Base-by-base conservation (phyloP, 2,329 filamentous ascomycete species). In the Fusarium austroafricanum region DNA sequence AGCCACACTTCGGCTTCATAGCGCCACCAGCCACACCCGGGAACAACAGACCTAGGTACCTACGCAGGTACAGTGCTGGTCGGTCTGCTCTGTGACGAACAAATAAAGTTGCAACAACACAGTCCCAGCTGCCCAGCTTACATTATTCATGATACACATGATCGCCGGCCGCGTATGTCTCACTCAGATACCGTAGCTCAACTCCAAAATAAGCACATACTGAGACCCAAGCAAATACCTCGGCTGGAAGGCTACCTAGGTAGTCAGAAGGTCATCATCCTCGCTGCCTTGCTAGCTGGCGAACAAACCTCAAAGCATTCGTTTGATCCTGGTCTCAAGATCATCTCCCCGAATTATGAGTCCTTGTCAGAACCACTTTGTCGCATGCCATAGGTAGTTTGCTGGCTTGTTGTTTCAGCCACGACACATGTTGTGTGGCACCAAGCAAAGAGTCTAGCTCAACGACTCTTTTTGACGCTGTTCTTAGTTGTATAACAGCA, bases 351-450 rank as follows among this genome's bases (percentile, higher is more conserved):
- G 44, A 64, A 35, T 40, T 40, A 58, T 59, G 38, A 52, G 40
- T 45, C 61, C 60, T 40, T 64, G 60, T 47, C 29, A 33, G 52
- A 33, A 26, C 29, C 52, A 64, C 52, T 53, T 59, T 26, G 52
- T 42, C 29, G 26, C 31, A 56, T 26, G 38, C 35, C 18, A 28
- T 28, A 23, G 21, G 21, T 40, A 31, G 20, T 28, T 35, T 17
- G 17, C 18, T 44, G 33, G 23, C 33, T 35, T 14, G 17, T 29
- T 44, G 33, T 52, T 53, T 53, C 21, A 33, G 23, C 37, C 33
- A 43, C 39, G 15, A 21, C 9, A 37, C 18, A 31, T 26, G 26
- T 17, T 52, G 12, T 23, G 23, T 45, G 29, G 28, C 29, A 21
- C n/a, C 35, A 18, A 20, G 12, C 15, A 15, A 35, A 10, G 33